Evolutionary conservation across 2,329 filamentous ascomycete genomes (phyloP), one percentile per base, ranked within the genome.

Genomic region (Talaromyces sp.): DNA sequence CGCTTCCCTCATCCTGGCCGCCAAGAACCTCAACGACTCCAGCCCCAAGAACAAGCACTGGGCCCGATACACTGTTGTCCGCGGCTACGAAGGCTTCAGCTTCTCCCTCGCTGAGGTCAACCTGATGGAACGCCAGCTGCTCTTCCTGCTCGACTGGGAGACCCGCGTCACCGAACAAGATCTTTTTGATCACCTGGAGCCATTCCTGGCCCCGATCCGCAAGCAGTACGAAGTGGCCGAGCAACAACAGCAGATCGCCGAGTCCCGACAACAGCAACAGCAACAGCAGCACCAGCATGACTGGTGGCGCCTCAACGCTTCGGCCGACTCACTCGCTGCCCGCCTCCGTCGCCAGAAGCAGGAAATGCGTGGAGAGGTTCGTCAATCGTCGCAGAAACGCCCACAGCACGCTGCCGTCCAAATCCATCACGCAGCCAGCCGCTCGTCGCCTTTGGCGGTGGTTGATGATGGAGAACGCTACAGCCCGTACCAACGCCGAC

Each of bases 41-140:
- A 97, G 92, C 12, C 94, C 94, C 64, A 97, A 97, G 87, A 99
- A 99, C 85, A 97, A 97, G 87, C 94, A 99, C 83, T 99, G 94
- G 94, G 92, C 94, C 65, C 88, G 87, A 70, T 99, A 97, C 82
- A 96, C 89, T 62, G 80, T 88, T 69, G 88, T 96, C 67, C 83
- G 82, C 64, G 85, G 84, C 58, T 88, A 82, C 74, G 86, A 87
- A 11, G 85, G 82, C 70, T 99, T 97, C 71, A 90, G 92, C 68
- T 97, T 99, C 82, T 93, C 88, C 69, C 84, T 92, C 67, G 94
- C 91, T 38, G 94, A 99, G 79, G 94, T 99, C 69, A 99, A 99
- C 81, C 83, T 97, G 64, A 99, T 99, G 94, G 94, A 99, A 84
- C 95, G 96, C 84, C 94, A 99, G 79, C 84, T 99, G 31, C 88